phyloP scores from a whole-genome alignment of 1,284 basidiomycete species.

The Moniliella sp. region DNA sequence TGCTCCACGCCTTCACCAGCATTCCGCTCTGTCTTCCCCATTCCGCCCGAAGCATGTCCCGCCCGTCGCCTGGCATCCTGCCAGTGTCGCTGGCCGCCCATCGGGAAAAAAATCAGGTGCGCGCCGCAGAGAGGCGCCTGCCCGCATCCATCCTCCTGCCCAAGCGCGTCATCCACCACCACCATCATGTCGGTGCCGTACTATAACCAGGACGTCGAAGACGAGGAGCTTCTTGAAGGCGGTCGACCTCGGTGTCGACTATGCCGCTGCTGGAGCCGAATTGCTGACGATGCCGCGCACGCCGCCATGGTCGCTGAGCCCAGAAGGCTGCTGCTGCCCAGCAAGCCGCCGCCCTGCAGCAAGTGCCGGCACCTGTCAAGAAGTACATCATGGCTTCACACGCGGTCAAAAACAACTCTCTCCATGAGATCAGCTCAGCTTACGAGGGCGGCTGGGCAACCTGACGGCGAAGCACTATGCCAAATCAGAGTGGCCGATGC shows the following conservation, averaged over 20 bases:
- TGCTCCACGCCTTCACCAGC: too few species aligned
- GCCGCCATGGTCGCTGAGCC: too few species aligned
- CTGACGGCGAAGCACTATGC: constrained; percentile 85
- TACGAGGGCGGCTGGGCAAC: constrained; percentile 88
- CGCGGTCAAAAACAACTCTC: constrained; percentile 23
- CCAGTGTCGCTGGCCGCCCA: too few species aligned
- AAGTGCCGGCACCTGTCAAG: constrained; percentile 27
- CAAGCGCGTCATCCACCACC: too few species aligned
- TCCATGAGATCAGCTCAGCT: constrained; percentile 53
- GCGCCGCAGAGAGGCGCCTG: too few species aligned
- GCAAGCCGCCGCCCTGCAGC: constrained; percentile 20
- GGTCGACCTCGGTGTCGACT: constrained; percentile 5
- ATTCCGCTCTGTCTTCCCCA: too few species aligned
- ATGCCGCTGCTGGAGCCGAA: constrained; percentile 3
- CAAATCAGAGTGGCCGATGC: constrained; percentile 93
- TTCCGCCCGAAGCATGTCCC: too few species aligned
- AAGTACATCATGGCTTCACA: constrained; percentile 32
- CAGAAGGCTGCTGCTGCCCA: too few species aligned
- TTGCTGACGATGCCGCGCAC: neutral
- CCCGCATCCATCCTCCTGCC: too few species aligned
- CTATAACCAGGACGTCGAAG: constrained; percentile 8
- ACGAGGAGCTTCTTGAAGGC: constrained; percentile 6
- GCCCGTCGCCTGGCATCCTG: too few species aligned
- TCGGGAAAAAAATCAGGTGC: too few species aligned
- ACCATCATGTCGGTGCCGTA: too few species aligned